Evolutionary conservation across 345 rosid species (phyloP).

Genomic region (Atalantia buxifolia): DNA sequence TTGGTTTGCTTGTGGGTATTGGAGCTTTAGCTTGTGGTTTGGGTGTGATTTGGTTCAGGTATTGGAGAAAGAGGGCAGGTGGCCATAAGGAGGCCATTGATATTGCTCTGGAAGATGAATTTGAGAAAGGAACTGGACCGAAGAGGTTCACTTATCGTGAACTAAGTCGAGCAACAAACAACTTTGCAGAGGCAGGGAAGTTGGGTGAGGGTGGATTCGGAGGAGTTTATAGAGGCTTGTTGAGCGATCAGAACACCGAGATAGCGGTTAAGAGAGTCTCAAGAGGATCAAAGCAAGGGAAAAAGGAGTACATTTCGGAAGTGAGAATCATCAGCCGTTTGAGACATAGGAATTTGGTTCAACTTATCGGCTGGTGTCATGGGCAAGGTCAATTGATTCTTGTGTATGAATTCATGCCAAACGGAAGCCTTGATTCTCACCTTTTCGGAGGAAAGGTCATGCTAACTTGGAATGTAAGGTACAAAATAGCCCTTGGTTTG

Average conservation of each 20-base stretch:
- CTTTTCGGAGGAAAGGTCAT: slow-evolving; percentile 30
- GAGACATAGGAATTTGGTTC: slow-evolving; percentile 52
- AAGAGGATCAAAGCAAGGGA: slow-evolving; percentile 39
- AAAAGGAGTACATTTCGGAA: slow-evolving; percentile 43
- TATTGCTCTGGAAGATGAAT: slow-evolving; percentile 33
- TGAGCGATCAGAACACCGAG: slow-evolving; percentile 19
- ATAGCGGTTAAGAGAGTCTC: slow-evolving; percentile 58
- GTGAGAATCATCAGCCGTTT: slow-evolving; percentile 52
- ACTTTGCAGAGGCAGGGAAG: slow-evolving; percentile 38
- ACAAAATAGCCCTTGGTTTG: slow-evolving; percentile 43
- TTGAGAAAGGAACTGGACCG: slow-evolving; percentile 49
- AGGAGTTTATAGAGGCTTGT: slow-evolving; percentile 47
- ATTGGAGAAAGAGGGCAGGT: slow-evolving; percentile 22
- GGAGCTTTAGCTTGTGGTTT: slow-evolving; percentile 20
- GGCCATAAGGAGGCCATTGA: slow-evolving; percentile 9
- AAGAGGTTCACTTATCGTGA: slow-evolving; percentile 40
- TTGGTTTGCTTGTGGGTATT: slow-evolving; percentile 17
- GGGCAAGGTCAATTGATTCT: slow-evolving; percentile 42
- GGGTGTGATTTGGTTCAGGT: slow-evolving; percentile 18
- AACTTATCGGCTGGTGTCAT: slow-evolving; percentile 56
- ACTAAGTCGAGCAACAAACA: slow-evolving; percentile 34
- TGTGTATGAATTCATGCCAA: slow-evolving; percentile 54
- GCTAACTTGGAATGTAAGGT: slow-evolving; percentile 33
- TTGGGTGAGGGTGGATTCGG: slow-evolving; percentile 63
- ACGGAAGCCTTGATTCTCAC: slow-evolving; percentile 51